Percentiles rank a stretch among this genome's conserved stretches.
Evolutionary conservation across 2,329 filamentous ascomycete species (phyloP).

Genomic region (Didymella arachidicola): DNA sequence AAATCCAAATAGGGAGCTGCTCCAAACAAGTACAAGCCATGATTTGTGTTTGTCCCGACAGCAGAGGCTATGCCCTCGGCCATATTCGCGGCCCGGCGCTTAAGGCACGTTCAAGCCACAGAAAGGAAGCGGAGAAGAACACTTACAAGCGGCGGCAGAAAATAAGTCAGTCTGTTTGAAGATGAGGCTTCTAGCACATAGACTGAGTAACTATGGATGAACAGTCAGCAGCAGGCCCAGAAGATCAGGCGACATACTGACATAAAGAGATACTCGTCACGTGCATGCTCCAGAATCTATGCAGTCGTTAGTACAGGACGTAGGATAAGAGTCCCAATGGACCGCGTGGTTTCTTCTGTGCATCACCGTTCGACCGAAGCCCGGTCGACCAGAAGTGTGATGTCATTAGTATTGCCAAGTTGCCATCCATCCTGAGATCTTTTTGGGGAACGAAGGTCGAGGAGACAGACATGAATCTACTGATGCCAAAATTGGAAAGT

Average conservation of each 20-base stretch:
- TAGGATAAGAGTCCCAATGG: not conserved
- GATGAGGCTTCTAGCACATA: slow-evolving; percentile 63
- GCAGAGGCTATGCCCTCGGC: slow-evolving; percentile 45
- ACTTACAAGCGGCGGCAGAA: slow-evolving; percentile 58
- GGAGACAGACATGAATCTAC: not conserved
- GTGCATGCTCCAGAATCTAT: slow-evolving; percentile 67
- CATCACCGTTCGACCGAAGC: not conserved
- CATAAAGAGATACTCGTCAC: slow-evolving; percentile 81
- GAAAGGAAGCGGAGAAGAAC: slow-evolving; percentile 29
- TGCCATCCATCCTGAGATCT: not conserved
- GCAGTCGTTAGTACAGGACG: slow-evolving; percentile 27
- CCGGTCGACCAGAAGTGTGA: not conserved
- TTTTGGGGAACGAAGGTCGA: not conserved
- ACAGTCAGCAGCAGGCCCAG: slow-evolving; percentile 56
- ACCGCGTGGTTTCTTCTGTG: not conserved
- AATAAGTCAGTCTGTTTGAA: slow-evolving; percentile 59
- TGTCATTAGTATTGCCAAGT: not conserved
- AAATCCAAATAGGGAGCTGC: not conserved
- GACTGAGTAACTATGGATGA: slow-evolving; percentile 59
- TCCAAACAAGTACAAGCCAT: slow-evolving; percentile 30
- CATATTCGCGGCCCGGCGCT: slow-evolving; percentile 42
- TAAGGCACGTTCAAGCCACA: slow-evolving; percentile 40
- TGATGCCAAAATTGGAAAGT: slow-evolving; percentile 1
- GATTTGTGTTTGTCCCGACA: slow-evolving; percentile 18
- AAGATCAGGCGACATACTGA: slow-evolving; percentile 55